phyloP scores from a whole-genome alignment of 2,329 filamentous ascomycete species.

The Purpureocillium takamizusanense region DNA sequence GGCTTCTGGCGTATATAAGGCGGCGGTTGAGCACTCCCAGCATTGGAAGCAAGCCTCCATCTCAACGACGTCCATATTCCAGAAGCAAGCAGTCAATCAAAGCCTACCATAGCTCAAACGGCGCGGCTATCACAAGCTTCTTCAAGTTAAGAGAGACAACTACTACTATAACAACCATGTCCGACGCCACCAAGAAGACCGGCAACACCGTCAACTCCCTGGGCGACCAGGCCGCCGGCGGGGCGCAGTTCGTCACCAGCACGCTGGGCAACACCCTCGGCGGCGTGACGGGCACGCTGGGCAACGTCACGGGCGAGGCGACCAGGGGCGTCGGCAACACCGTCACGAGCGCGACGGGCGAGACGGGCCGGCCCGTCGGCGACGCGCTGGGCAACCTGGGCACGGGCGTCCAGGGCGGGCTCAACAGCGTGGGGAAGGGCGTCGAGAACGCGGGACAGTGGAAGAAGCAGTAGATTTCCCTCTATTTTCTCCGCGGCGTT shows the following conservation, averaged over 20 bases:
- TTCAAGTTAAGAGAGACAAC: background rate
- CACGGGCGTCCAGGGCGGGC: slow-evolving; percentile 42
- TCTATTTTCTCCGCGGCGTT: too few species aligned
- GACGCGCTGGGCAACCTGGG: slow-evolving; percentile 45
- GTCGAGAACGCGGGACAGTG: slow-evolving; percentile 51
- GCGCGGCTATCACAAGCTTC: background rate
- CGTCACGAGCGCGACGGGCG: slow-evolving; percentile 42
- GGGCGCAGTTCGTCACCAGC: slow-evolving; percentile 28
- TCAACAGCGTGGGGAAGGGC: slow-evolving; percentile 39
- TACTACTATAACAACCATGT: slow-evolving; percentile 1
- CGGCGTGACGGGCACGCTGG: slow-evolving; percentile 29
- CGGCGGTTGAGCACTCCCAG: too few species aligned
- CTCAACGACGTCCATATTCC: background rate
- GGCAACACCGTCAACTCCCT: slow-evolving; percentile 12
- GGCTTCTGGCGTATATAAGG: background rate
- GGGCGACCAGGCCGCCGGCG: slow-evolving; percentile 22
- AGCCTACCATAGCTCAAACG: too few species aligned
- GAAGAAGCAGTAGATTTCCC: slow-evolving; percentile 29
- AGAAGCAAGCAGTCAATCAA: background rate
- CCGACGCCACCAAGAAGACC: slow-evolving; percentile 4
- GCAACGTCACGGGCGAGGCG: slow-evolving; percentile 37
- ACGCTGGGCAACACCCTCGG: slow-evolving; percentile 31
- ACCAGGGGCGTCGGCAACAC: slow-evolving; percentile 49
- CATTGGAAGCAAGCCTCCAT: too few species aligned
- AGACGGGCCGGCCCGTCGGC: slow-evolving; percentile 43